Percentiles rank a stretch among this genome's conserved stretches.
phyloP scores from a whole-genome alignment of 1,139 yeast genomes.

The Blastobotrys capitulatus region DNA sequence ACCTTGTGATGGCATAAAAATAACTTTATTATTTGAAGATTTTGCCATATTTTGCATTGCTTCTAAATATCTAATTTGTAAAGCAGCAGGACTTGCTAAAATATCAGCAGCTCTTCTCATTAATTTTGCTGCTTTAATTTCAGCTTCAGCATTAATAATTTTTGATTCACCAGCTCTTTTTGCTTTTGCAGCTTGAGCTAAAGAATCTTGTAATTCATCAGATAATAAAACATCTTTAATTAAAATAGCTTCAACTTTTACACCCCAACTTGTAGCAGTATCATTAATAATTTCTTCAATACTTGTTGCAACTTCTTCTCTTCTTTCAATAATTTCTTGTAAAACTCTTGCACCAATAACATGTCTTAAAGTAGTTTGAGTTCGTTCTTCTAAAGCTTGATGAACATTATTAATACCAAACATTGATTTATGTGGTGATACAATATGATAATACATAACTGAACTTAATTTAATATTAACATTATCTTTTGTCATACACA shows the following conservation, averaged over 20 bases:
- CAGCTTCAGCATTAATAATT: constrained; percentile 71
- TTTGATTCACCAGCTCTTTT: constrained; percentile 73
- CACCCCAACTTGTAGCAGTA: constrained; percentile 71
- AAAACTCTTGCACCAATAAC: constrained; percentile 62
- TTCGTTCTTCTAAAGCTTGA: constrained; percentile 60
- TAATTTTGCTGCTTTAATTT: constrained; percentile 68
- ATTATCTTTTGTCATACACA: constrained; percentile 67
- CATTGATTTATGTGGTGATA: constrained; percentile 64
- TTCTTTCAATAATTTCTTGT: constrained; percentile 70
- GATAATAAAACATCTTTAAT: constrained; percentile 64
- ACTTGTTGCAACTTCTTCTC: constrained; percentile 66
- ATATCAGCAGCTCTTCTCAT: constrained; percentile 80
- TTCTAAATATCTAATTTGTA: constrained; percentile 75
- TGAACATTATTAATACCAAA: constrained; percentile 54
- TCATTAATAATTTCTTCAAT: constrained; percentile 59
- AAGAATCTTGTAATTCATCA: constrained; percentile 51
- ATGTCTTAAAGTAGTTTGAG: constrained; percentile 70
- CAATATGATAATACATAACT: constrained; percentile 62
- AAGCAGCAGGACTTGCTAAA: constrained; percentile 68
- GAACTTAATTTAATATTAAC: constrained; percentile 58
- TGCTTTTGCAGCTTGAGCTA: constrained; percentile 74
- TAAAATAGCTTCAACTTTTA: constrained; percentile 59
- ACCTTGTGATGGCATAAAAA: constrained; percentile 59
- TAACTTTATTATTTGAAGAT: constrained; percentile 57
- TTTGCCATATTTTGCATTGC: constrained; percentile 77